Evolutionary conservation across 352 stramenopile genomes (phyloP), one percentile per base, ranked within the genome.

Genomic region (Achlya hypogyna): DNA sequence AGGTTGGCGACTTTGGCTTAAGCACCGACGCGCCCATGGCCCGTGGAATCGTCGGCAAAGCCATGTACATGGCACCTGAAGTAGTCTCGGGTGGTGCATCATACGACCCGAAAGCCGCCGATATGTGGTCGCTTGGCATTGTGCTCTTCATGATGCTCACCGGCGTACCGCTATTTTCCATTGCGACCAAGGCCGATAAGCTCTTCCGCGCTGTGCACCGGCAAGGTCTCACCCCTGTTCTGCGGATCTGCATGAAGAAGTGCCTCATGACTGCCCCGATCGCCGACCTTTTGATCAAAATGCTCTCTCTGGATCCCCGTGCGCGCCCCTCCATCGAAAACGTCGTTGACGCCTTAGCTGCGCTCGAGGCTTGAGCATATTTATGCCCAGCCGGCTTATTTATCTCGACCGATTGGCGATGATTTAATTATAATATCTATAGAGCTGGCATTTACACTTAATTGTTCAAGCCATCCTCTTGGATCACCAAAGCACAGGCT

Each of bases 121-220:
- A 98, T 72, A 75, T 98, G 42, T 98, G 93, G 93, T 95, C 95
- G 4, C 73, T 84, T 14, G 96, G 89, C 22, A 84, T 98, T 32
- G 85, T 96, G 54, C 85, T 98, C 56, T 98, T 98, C 74, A 97
- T 98, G 34, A 81, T 98, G 67, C 76, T 98, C 29, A 95, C 92
- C 28, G 94, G 89, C 42, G 86, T 96, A 18, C 91, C 92, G 27
- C 91, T 93, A 10, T 98, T 97, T 62, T 91, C 97, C 70, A 78
- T 82, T 68, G 88, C 95, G 4, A 79, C 79, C 34, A 45, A 69
- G n/a, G 82, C 82, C 42, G 95, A 98, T 75, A 65, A 79, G 22
- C 82, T 93, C 43, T 98, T 96, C 72, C 80, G 78, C 32, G 94
- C 95, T 73, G 82, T 96, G 35, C 73, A 73, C 20, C 90, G 89